Percentiles rank a stretch among this genome's conserved stretches.
These are phyloP conservation scores for Talaromyces thailandensis DNA, from an alignment of 495 filamentous ascomycete species.

Conservation along the genomic window DNA sequence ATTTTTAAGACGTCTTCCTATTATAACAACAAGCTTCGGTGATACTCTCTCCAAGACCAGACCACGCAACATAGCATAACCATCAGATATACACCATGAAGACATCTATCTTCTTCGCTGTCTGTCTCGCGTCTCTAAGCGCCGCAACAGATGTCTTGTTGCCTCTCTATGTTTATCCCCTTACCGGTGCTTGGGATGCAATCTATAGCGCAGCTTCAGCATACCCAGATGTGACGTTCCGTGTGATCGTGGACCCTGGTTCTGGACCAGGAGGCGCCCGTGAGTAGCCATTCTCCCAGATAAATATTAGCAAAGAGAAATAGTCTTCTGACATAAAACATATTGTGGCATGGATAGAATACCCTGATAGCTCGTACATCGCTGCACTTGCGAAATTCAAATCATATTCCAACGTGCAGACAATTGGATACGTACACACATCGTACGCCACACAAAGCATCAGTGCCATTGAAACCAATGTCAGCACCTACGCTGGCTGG, in stretches of 20 bases:
- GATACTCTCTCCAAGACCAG: not conserved
- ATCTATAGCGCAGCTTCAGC: constrained; percentile 25
- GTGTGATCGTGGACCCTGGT: constrained; percentile 38
- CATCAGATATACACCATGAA: constrained; percentile 2
- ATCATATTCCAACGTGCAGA: constrained; percentile 29
- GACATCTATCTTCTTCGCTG: not conserved
- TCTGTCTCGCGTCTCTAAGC: not conserved
- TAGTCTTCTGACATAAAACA: not conserved
- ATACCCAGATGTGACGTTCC: constrained; percentile 25
- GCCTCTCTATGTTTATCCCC: constrained; percentile 43
- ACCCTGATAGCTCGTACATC: constrained; percentile 22
- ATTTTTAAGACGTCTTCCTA: not conserved
- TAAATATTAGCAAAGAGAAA: not conserved
- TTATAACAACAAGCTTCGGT: not conserved
- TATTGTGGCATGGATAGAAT: constrained; percentile 1
- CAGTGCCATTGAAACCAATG: constrained; percentile 22
- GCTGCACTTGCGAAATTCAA: constrained; percentile 28
- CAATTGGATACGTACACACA: constrained; percentile 42
- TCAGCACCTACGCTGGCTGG: constrained; percentile 36
- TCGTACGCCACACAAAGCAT: constrained; percentile 17
- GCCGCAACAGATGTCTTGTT: constrained; percentile 30
- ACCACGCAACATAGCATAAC: not conserved
- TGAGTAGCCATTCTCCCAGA: not conserved
- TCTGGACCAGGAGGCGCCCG: constrained; percentile 32
- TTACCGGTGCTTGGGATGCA: constrained; percentile 31